These are phyloP conservation scores for Talaromyces sp. DNA, from an alignment of 2,329 filamentous ascomycete species.

Conservation along the genomic window DNA sequence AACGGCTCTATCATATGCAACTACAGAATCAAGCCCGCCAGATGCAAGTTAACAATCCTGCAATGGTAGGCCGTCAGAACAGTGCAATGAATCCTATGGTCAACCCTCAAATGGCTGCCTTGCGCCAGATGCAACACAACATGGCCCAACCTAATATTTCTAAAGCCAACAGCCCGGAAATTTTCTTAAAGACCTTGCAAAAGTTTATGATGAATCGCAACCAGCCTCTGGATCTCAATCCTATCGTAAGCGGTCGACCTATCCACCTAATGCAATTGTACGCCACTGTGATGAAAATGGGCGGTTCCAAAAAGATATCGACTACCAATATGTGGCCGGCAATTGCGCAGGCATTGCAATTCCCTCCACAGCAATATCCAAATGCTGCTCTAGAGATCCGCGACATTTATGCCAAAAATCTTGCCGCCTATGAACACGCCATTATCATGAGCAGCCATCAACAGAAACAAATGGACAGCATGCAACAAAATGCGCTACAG, in stretches of 20 bases:
- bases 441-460: slow-evolving; percentile 39
- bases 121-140: slow-evolving; percentile 50
- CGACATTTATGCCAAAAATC: slow-evolving; percentile 69
- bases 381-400: slow-evolving; percentile 66
- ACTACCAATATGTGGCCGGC: slow-evolving; percentile 69
- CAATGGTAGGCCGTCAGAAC: slow-evolving; percentile 34
- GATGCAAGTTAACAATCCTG: slow-evolving; percentile 44
- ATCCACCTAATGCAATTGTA: slow-evolving; percentile 77
- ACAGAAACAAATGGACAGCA: slow-evolving; percentile 42
- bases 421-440: slow-evolving; percentile 68
- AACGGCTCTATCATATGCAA: slow-evolving; percentile 73
- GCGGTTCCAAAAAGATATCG: slow-evolving; percentile 72
- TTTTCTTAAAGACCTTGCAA: slow-evolving; percentile 71
- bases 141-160: slow-evolving; percentile 41
- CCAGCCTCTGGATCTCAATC: slow-evolving; percentile 70
- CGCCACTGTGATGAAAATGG: slow-evolving; percentile 68
- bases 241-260: slow-evolving; percentile 67
- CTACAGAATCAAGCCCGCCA: slow-evolving; percentile 73
- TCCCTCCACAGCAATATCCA: slow-evolving; percentile 61
- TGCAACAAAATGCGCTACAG: slow-evolving; percentile 42
- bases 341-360: slow-evolving; percentile 61
- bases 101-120: slow-evolving; percentile 41
- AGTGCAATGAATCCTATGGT: slow-evolving; percentile 35
- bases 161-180: slow-evolving; percentile 53
- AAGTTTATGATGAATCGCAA: slow-evolving; percentile 73